Evolutionary conservation across 306 rosid genomes (phyloP).

Genomic region (Erythrophleum fordii): DNA sequence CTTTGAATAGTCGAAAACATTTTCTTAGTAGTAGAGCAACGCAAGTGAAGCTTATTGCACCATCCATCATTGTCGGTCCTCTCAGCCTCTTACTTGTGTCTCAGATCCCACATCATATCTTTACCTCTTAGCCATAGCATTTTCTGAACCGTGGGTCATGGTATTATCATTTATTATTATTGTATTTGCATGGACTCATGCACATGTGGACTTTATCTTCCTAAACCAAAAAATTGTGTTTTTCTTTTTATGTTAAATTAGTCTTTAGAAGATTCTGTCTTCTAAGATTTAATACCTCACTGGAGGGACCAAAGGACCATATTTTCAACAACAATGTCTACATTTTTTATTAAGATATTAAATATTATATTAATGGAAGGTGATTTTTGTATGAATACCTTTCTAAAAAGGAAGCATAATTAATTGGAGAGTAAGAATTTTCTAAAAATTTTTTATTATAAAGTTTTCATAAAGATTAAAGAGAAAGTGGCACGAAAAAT

Average conservation of each 20-base stretch:
- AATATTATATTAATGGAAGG: no score
- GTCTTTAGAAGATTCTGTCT: background rate
- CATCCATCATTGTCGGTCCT: background rate
- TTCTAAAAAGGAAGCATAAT: no score
- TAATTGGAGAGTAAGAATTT: no score
- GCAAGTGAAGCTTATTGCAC: background rate
- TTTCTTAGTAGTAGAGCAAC: background rate
- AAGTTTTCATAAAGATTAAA: no score
- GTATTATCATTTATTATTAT: no score
- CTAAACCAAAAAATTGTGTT: background rate
- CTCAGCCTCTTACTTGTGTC: background rate
- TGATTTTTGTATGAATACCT: no score
- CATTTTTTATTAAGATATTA: background rate
- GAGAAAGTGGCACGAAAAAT: no score
- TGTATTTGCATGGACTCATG: background rate
- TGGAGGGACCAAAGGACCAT: background rate
- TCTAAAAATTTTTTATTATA: no score
- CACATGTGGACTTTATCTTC: background rate
- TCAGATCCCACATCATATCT: no score
- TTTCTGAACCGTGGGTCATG: no score
- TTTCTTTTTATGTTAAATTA: no score
- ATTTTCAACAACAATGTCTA: background rate
- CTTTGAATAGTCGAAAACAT: background rate
- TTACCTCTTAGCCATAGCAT: no score
- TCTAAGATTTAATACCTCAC: background rate